Evolutionary conservation across 768 basidiomycete genomes (phyloP), one percentile per base, ranked within the genome.

Genomic region (Asterophora lycoperdoides): DNA sequence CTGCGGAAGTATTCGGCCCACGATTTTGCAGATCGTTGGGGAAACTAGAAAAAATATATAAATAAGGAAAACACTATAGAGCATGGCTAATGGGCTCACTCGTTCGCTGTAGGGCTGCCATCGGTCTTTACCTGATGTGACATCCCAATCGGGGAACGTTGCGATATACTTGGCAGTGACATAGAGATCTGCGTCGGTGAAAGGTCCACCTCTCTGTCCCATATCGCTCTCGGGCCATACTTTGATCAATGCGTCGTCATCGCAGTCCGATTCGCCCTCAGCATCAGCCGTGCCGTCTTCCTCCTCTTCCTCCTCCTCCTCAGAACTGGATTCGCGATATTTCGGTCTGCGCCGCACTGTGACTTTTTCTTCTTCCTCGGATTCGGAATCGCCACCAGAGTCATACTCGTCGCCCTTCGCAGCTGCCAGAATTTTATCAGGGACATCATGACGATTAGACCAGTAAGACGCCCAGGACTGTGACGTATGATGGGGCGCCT

Each of bases 391-490:
- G 8, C 60, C 23, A 23, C 23, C 59, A 9, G 51, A 52, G 6
- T 56, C 62, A 39, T 55, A 59, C 23, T 70, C 70, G n/a, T 65
- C 64, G 5, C 62, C 67, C 39, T 64, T 60, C 17, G 70, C 71
- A 5, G 69, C 68, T 15, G 75, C 78, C 39, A 83, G 58, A 20
- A 84, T 82, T 57, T 83, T 81, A 56, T 84, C 84, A 1, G 82
- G 81, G 20, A 85, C 60, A 55, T 84, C 83, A 48, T 84, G 80
- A 46, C 79, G 73, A 45, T 73, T 73, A 5, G 74, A 76, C 85
- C 85, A 87, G 56, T 83, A 77, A n/a, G 80, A 77, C 18, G 68
- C 67, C 85, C 85, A 87, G 0, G 84, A 86, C 28, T 64, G 65
- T n/a, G 68, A 57, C 33, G 66, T 76, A 56, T 87, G 85, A 63